These are phyloP conservation scores for Metschnikowia cubensis DNA, from an alignment of 805 yeast species.

Conservation along the genomic window DNA sequence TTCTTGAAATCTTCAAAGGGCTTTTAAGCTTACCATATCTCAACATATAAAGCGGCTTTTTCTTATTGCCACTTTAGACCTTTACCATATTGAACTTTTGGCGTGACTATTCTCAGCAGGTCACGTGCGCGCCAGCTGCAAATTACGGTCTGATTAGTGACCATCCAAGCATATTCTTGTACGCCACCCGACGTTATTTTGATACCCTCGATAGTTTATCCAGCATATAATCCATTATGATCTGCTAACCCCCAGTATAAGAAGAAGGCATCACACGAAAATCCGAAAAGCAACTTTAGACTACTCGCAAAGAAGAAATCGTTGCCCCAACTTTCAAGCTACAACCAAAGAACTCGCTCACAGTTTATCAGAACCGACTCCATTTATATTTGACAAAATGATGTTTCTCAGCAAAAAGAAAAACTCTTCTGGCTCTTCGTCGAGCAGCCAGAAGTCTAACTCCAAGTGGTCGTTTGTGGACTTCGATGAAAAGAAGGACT, in stretches of 20 bases:
- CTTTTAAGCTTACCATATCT: neutral
- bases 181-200: neutral
- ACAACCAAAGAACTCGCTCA: neutral
- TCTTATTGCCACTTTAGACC: neutral
- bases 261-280: neutral
- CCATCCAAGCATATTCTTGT: neutral
- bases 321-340: neutral
- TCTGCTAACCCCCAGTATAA: neutral
- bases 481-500: conserved; percentile 46
- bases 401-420: conserved; percentile 22
- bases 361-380: neutral
- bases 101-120: neutral
- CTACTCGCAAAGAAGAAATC: neutral
- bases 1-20: neutral
- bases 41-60: neutral
- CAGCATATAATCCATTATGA: neutral
- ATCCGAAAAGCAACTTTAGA: neutral
- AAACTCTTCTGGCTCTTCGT: conserved; percentile 23
- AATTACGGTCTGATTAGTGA: conserved; percentile 2
- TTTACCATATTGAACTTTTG: neutral
- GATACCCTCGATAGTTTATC: neutral
- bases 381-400: conserved; percentile 1
- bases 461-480: conserved; percentile 28
- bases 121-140: conserved; percentile 4
- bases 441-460: conserved; percentile 7